Evolutionary conservation across 2,329 filamentous ascomycete species (phyloP).

Genomic region (Fusarium clavum): DNA sequence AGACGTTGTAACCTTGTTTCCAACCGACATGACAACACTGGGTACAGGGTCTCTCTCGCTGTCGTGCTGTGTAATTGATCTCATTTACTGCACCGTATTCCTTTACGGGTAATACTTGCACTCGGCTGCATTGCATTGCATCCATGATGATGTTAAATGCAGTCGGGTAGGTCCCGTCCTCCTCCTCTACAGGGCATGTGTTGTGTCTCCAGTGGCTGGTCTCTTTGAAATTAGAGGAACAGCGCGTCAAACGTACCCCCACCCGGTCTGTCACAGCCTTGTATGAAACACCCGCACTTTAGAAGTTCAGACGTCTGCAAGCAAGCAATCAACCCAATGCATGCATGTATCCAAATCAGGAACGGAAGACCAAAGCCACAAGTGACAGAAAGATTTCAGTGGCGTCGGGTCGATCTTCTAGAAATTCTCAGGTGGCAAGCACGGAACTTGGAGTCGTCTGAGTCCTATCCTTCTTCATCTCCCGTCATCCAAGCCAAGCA

Average conservation of each 20-base stretch:
- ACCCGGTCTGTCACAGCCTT: conserved; percentile 23
- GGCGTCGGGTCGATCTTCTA: conserved; percentile 27
- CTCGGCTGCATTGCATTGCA: neutral
- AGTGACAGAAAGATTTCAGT: conserved; percentile 3
- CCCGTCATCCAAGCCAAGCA: neutral
- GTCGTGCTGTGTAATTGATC: neutral
- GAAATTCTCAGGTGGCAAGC: conserved; percentile 29
- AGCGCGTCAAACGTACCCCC: conserved; percentile 31
- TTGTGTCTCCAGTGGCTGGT: conserved; percentile 15
- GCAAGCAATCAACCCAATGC: neutral
- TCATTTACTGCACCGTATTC: conserved; percentile 30
- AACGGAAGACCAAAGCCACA: conserved; percentile 3
- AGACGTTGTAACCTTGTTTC: conserved; percentile 3
- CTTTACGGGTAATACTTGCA: conserved; percentile 10
- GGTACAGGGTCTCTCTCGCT: conserved; percentile 3
- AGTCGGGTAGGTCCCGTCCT: neutral
- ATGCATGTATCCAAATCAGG: conserved; percentile 24
- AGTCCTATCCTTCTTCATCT: conserved; percentile 30
- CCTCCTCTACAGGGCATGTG: neutral
- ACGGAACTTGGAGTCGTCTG: neutral
- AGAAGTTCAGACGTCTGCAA: conserved; percentile 20
- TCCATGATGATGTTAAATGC: neutral
- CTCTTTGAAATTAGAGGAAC: conserved; percentile 41
- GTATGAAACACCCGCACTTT: conserved; percentile 26
- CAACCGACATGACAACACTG: neutral